Evolutionary conservation across 768 basidiomycete species (phyloP).

Genomic region (Hygrophoropsis aurantiaca): DNA sequence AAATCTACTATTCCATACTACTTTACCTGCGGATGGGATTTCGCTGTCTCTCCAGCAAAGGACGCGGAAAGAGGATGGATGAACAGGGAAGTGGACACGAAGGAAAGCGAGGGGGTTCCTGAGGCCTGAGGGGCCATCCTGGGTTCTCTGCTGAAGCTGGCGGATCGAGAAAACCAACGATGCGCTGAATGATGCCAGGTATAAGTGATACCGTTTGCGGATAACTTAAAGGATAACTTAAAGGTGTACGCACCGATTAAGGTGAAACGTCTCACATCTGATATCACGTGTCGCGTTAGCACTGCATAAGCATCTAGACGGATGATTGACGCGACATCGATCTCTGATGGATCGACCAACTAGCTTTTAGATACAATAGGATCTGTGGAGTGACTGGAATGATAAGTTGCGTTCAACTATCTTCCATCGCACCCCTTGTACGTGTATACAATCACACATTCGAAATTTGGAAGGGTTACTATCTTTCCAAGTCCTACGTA

Average conservation of each 20-base stretch:
- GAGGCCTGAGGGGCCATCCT: slow-evolving; percentile 93
- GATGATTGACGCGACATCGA: too few species aligned
- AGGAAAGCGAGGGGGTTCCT: slow-evolving; percentile 90
- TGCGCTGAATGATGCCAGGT: slow-evolving; percentile 34
- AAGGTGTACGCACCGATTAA: slow-evolving; percentile 35
- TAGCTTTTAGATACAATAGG: too few species aligned
- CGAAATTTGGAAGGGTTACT: too few species aligned
- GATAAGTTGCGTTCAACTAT: too few species aligned
- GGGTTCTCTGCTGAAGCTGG: slow-evolving; percentile 73
- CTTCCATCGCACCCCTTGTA: too few species aligned
- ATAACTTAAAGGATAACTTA: neutral
- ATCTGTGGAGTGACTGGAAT: too few species aligned
- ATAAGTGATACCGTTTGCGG: slow-evolving; percentile 15
- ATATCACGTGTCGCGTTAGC: slow-evolving; percentile 74
- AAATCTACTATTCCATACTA: slow-evolving; percentile 67
- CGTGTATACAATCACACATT: too few species aligned
- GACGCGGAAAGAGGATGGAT: slow-evolving; percentile 53
- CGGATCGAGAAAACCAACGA: slow-evolving; percentile 79
- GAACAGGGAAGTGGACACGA: slow-evolving; percentile 52
- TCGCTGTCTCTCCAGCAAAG: slow-evolving; percentile 79
- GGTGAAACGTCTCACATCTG: slow-evolving; percentile 51
- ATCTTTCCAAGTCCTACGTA: too few species aligned
- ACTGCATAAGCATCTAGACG: too few species aligned
- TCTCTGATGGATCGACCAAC: slow-evolving; percentile 73
- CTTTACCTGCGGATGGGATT: slow-evolving; percentile 32